These are phyloP conservation scores for Hemisphaericaspora subhashii DNA, from an alignment of 1,139 yeast genomes.

Conservation along the genomic window DNA sequence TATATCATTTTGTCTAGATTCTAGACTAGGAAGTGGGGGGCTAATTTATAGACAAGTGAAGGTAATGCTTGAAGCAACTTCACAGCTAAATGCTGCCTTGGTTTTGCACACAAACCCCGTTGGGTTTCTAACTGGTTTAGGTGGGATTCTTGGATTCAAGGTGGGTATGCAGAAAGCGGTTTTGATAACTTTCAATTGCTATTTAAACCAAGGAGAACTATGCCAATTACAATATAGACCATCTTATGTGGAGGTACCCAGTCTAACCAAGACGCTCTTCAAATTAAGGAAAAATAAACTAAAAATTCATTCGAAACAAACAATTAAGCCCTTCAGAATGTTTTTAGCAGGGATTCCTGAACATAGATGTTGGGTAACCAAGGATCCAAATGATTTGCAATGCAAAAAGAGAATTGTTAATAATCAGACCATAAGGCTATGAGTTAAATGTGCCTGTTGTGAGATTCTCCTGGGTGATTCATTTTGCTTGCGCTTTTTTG, in stretches of 20 bases:
- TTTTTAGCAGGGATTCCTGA: constrained; percentile 14
- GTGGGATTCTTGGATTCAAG: constrained; percentile 11
- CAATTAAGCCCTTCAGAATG: constrained; percentile 12
- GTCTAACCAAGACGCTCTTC: constrained; percentile 4
- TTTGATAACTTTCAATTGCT: constrained; percentile 11
- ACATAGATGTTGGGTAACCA: constrained; percentile 14
- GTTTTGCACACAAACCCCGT: constrained; percentile 11
- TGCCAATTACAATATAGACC: constrained; percentile 15
- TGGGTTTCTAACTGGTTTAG: constrained; percentile 9
- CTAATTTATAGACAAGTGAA: constrained; percentile 8
- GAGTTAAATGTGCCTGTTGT: too few species aligned
- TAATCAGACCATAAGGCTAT: constrained; percentile 1
- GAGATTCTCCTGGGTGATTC: background rate
- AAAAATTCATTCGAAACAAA: constrained; percentile 3
- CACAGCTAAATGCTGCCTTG: constrained; percentile 10
- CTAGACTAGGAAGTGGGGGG: constrained; percentile 15
- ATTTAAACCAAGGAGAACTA: constrained; percentile 10
- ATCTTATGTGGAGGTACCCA: constrained; percentile 10
- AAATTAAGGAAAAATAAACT: constrained; percentile 6
- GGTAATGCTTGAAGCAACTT: constrained; percentile 9
- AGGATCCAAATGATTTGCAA: constrained; percentile 10
- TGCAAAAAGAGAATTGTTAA: constrained; percentile 7
- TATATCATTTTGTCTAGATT: constrained; percentile 14
- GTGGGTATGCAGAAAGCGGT: constrained; percentile 11
- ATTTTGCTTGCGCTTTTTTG: too few species aligned